Evolutionary conservation across 2,329 filamentous ascomycete species (phyloP).

Genomic region (Beauveria scarabaeidicola): DNA sequence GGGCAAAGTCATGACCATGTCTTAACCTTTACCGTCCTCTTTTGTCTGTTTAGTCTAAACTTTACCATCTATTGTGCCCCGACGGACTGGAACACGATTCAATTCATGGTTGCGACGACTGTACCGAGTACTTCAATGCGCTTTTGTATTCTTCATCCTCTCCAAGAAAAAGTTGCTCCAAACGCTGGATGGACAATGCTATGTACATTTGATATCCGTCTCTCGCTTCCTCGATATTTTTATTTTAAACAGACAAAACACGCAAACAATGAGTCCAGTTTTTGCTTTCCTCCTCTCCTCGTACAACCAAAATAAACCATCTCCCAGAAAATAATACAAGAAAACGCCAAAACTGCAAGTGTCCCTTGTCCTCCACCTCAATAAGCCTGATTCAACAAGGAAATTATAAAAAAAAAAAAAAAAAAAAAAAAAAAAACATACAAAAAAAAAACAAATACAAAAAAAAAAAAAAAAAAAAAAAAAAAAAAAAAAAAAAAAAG

Average conservation of each 20-base stretch:
- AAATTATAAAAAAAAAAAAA: too few relatives aligned
- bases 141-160: constrained; percentile 1
- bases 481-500: too few relatives aligned
- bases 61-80: too few relatives aligned
- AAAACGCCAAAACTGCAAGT: not conserved
- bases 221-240: not conserved
- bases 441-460: too few relatives aligned
- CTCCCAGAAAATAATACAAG: not conserved
- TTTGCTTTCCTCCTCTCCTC: not conserved
- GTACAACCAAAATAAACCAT: not conserved
- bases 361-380: not conserved
- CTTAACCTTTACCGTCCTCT: too few relatives aligned
- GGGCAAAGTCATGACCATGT: too few relatives aligned
- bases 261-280: not conserved
- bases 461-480: too few relatives aligned
- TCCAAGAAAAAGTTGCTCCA: constrained; percentile 1
- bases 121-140: constrained; percentile 1
- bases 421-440: too few relatives aligned
- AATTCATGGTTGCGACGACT: too few relatives aligned
- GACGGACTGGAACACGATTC: too few relatives aligned
- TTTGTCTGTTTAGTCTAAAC: too few relatives aligned
- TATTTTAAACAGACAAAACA: not conserved
- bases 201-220: constrained; percentile 11
- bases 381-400: not conserved
- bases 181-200: constrained; percentile 1